These are phyloP conservation scores for Chimonanthus praecox DNA, from an alignment of 164 flowering plant species.

Conservation along the genomic window DNA sequence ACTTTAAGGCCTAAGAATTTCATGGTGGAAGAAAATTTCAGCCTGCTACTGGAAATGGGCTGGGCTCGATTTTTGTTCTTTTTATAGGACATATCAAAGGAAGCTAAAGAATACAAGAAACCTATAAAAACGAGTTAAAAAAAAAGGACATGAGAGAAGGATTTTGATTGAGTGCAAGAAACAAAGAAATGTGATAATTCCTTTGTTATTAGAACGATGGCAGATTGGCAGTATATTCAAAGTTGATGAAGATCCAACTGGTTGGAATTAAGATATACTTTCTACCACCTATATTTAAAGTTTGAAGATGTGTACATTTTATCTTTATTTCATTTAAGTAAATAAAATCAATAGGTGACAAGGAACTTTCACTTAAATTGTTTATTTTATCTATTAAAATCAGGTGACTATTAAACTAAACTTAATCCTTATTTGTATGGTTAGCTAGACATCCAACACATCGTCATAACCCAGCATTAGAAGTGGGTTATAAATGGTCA, in stretches of 20 bases:
- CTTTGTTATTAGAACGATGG: neutral
- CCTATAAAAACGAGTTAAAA: too few relatives aligned
- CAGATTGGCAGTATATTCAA: neutral
- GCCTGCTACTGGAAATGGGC: constrained; percentile 4
- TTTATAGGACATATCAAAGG: neutral
- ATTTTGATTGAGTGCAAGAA: constrained; percentile 1
- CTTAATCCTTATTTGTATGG: too few relatives aligned
- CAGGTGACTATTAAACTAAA: too few relatives aligned
- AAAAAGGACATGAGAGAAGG: neutral
- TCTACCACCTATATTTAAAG: neutral
- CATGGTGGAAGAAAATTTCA: constrained; percentile 18
- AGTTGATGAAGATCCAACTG: neutral
- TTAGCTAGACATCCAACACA: too few relatives aligned
- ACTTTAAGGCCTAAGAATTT: constrained; percentile 12
- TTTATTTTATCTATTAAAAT: too few relatives aligned
- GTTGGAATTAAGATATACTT: neutral
- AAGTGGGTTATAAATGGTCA: too few relatives aligned
- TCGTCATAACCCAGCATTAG: too few relatives aligned
- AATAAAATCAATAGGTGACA: too few relatives aligned
- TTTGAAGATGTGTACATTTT: too few relatives aligned
- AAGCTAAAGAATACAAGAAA: neutral
- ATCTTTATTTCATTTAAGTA: too few relatives aligned
- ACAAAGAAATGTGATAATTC: neutral
- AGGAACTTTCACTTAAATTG: too few relatives aligned
- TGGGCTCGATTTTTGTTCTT: neutral